Evolutionary conservation across 1,139 yeast species (phyloP).

Genomic region (Scheffersomyces lignicola): DNA sequence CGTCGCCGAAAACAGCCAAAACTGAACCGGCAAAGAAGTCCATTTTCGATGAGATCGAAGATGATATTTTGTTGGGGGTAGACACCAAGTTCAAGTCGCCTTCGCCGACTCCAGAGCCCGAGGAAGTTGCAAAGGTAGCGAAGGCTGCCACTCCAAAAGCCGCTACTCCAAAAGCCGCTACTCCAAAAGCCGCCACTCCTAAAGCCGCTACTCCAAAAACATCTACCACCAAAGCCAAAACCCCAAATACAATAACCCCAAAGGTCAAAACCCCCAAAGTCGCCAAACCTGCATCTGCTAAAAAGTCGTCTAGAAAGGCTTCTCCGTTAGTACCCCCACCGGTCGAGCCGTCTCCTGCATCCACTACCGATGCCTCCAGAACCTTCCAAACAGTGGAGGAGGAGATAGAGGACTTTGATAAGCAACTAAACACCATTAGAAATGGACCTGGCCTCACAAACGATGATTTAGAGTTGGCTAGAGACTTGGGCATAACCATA

Average conservation of each 20-base stretch:
- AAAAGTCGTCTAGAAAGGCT: slow-evolving; percentile 5
- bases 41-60: slow-evolving; percentile 14
- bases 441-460: slow-evolving; percentile 3
- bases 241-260: slow-evolving; percentile 8
- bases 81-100: neutral
- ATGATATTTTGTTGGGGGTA: slow-evolving; percentile 10
- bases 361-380: slow-evolving; percentile 11
- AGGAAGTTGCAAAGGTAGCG: slow-evolving; percentile 5
- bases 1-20: slow-evolving; percentile 6
- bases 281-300: slow-evolving; percentile 7
- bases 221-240: slow-evolving; percentile 7
- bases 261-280: slow-evolving; percentile 7
- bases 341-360: slow-evolving; percentile 1
- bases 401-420: slow-evolving; percentile 26
- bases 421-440: slow-evolving; percentile 18
- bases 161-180: slow-evolving; percentile 4
- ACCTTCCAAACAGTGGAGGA: slow-evolving; percentile 20
- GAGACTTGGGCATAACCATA: slow-evolving; percentile 28
- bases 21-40: slow-evolving; percentile 10
- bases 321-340: slow-evolving; percentile 5
- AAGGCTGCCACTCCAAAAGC: slow-evolving; percentile 4
- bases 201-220: slow-evolving; percentile 6
- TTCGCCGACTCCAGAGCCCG: slow-evolving; percentile 1
- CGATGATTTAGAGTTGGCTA: slow-evolving; percentile 18
- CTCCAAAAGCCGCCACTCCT: slow-evolving; percentile 12